A percentile compares a stretch with the other conserved stretches of the same genome.
These are phyloP conservation scores for Zasmidium angulare DNA, from an alignment of 2,329 filamentous ascomycete species.

Conservation along the genomic window DNA sequence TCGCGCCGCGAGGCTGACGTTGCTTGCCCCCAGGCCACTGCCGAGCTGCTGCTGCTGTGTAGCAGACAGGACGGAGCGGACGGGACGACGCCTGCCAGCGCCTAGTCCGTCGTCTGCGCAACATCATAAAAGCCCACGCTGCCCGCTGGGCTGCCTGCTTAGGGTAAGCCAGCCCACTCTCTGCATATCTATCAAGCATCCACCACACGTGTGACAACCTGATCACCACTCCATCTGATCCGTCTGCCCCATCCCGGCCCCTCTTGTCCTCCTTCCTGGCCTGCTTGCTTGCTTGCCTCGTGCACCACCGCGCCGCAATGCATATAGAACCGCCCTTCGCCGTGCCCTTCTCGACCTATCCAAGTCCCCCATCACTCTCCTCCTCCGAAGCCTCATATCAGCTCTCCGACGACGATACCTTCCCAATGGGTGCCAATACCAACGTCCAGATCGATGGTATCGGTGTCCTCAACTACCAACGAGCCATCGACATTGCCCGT, in stretches of 20 bases:
- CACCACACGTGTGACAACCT: conserved; percentile 14
- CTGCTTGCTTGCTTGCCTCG: conserved; percentile 2
- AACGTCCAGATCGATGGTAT: conserved; percentile 32
- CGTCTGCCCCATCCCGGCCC: conserved; percentile 6
- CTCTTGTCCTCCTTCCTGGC: conserved; percentile 3
- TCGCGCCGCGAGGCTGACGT: conserved; percentile 17
- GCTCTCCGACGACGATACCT: conserved; percentile 17
- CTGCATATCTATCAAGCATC: conserved; percentile 1
- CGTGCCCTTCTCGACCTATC: conserved; percentile 25
- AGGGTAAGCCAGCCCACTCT: conserved; percentile 24
- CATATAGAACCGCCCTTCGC: conserved; percentile 18
- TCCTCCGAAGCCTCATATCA: conserved; percentile 17
- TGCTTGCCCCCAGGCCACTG: conserved; percentile 16
- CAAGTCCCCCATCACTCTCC: conserved; percentile 28
- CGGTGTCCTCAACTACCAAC: conserved; percentile 54
- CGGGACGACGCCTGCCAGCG: conserved; percentile 1
- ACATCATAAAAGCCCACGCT: conserved; percentile 19
- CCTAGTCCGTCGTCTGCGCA: conserved; percentile 11
- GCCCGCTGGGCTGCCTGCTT: conserved; percentile 8
- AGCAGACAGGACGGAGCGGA: conserved; percentile 8
- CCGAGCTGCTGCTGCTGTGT: conserved; percentile 9
- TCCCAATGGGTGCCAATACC: conserved; percentile 44
- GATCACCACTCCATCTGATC: conserved; percentile 17
- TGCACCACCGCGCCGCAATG: conserved; percentile 17
- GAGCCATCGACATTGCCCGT: conserved; percentile 73